A percentile compares a stretch with the other conserved stretches of the same genome.
phyloP scores from a whole-genome alignment of 2,329 filamentous ascomycete species.

The Thermomyces lanuginosus region DNA sequence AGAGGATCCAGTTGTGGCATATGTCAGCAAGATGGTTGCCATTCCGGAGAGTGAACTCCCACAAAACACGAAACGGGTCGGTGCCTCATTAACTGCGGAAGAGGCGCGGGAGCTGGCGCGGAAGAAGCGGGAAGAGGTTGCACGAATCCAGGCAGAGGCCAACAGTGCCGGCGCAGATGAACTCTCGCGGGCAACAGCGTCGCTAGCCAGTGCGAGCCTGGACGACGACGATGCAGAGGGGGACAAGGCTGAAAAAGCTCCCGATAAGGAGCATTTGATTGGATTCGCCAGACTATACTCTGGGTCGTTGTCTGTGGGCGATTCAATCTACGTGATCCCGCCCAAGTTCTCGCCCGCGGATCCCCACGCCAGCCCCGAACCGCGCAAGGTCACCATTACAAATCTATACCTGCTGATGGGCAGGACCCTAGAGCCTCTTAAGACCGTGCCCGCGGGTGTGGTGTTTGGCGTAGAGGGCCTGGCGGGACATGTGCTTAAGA shows the following conservation, averaged over 20 bases:
- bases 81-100: conserved; percentile 60
- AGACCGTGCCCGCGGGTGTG: conserved; percentile 76
- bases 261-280: conserved; percentile 73
- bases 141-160: conserved; percentile 53
- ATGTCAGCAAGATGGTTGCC: conserved; percentile 97
- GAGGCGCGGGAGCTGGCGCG: conserved; percentile 78
- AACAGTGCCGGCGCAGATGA: conserved; percentile 30
- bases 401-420: conserved; percentile 95
- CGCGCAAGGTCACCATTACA: conserved; percentile 68
- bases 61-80: conserved; percentile 58
- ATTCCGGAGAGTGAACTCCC: conserved; percentile 83
- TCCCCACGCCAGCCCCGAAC: conserved; percentile 54
- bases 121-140: conserved; percentile 77
- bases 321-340: conserved; percentile 75
- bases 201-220: conserved; percentile 45
- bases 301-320: conserved; percentile 73
- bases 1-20: conserved; percentile 70
- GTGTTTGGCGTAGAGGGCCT: conserved; percentile 90
- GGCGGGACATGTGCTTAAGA: conserved; percentile 87
- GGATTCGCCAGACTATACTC: conserved; percentile 92
- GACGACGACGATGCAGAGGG: conserved; percentile 35
- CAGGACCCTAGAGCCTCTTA: conserved; percentile 63
- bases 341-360: conserved; percentile 82
- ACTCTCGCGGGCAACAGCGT: conserved; percentile 41
- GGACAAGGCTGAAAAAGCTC: conserved; percentile 38